A percentile compares a stretch with the other conserved stretches of the same genome.
Conservation (phyloP, 2,329 filamentous ascomycete genomes). For the Colletotrichum musicola region DNA sequence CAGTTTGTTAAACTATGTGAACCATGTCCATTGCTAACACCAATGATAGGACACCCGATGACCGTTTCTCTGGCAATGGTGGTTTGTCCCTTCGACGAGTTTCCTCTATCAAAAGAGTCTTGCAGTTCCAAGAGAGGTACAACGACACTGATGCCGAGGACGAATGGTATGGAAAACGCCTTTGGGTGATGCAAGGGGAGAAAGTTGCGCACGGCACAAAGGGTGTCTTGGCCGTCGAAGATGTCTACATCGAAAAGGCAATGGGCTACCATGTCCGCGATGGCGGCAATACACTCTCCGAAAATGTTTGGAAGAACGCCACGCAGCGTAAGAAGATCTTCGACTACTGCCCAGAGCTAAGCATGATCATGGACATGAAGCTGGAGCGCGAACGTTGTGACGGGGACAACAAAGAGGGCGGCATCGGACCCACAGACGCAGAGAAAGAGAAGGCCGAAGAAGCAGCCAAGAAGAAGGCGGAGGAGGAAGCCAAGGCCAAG, state of each 20-base stretch:
- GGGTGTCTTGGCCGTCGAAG: conserved; percentile 62
- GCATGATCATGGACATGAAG: conserved; percentile 69
- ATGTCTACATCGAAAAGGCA: conserved; percentile 61
- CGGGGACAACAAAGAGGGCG: conserved; percentile 49
- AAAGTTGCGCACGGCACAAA: conserved; percentile 58
- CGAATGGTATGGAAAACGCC: conserved; percentile 65
- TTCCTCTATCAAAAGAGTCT: conserved; percentile 61
- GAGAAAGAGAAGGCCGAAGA: conserved; percentile 30
- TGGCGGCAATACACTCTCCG: conserved; percentile 55
- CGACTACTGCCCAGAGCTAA: conserved; percentile 68
- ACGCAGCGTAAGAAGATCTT: conserved; percentile 61
- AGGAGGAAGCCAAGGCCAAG: conserved; percentile 32
- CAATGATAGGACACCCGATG: conserved; percentile 49
- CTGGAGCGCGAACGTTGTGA: conserved; percentile 61
- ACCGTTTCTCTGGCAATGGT: conserved; percentile 64
- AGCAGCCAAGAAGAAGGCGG: conserved; percentile 28
- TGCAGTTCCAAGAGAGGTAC: conserved; percentile 62
- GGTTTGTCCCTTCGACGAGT: conserved; percentile 67
- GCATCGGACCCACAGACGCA: conserved; percentile 38
- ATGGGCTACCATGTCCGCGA: conserved; percentile 68
- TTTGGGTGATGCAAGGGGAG: conserved; percentile 61
- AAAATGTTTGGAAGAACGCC: conserved; percentile 61
- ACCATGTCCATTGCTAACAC: conserved; percentile 12
- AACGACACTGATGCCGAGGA: conserved; percentile 66
- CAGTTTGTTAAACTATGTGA: not conserved